Evolutionary conservation across 2,329 filamentous ascomycete species (phyloP), one percentile per base, ranked within the genome.

Genomic region (Ceratocystis cubensis): DNA sequence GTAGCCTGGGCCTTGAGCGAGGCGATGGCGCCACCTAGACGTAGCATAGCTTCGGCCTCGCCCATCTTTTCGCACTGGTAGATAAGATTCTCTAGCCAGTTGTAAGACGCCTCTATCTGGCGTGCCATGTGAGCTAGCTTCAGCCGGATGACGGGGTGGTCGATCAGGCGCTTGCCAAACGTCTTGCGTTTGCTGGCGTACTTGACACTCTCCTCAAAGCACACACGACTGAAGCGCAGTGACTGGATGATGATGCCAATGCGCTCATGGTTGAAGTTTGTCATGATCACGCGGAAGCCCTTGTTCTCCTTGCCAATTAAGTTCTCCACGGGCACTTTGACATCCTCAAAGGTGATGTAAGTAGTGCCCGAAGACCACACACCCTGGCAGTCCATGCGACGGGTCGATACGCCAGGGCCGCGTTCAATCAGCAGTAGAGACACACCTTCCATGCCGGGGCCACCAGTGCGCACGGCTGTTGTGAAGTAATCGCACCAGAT

Each of bases 251-350:
- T 92, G 77, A 99, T 97, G 69, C 94, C 94, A 72, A 99, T 92
- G 70, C 94, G 90, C 80, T 99, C 94, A 82, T 97, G 94, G 84
- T 97, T 97, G 82, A 96, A 96, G 83, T 96, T 96, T 75, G 91
- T 96, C 93, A 97, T 97, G 81, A 99, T 93, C 74, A 96, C 91
- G 79, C 92, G 90, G 85, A 99, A 99, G 48, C 94, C 94, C 76
- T 96, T 88, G 82, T 99, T 96, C 80, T 96, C 88, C 81, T 96
- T 97, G 78, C 94, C 94, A 69, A 99, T 87, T 72, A 99, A 77
- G 80, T 99, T 97, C 83, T 96, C 93, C n/a, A 97, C 94, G 1
- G 94, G 94, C 0, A 99, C 94, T 81, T 97, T 97, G 77, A 97
- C 94, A 75, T 99, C 94, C 77, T 99, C 94, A 71, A 97, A 97